Conservation (phyloP, 257 asterid genomes). For the Solanum megistacrolobum region DNA sequence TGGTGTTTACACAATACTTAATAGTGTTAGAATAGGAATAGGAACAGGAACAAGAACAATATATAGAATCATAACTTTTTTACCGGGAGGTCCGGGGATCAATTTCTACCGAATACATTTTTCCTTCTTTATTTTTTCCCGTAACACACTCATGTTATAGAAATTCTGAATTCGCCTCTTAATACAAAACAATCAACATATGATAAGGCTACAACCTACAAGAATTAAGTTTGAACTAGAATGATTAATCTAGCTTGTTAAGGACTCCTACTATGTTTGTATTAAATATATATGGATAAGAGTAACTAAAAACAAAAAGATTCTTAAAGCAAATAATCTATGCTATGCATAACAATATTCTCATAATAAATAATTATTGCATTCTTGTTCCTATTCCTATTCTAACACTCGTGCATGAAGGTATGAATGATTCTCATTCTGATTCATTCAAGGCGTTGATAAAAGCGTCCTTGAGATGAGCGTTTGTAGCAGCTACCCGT, state of each 20-base stretch:
- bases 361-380: neutral
- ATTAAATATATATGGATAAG: too few species aligned
- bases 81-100: too few species aligned
- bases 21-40: neutral
- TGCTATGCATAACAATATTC: neutral
- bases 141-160: neutral
- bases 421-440: conserved; percentile 22
- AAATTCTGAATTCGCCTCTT: too few species aligned
- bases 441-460: conserved; percentile 46
- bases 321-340: too few species aligned
- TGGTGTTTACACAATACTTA: neutral
- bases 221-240: neutral
- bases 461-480: conserved; percentile 52
- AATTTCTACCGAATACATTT: neutral
- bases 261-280: neutral
- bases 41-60: neutral
- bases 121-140: neutral
- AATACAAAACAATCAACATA: neutral
- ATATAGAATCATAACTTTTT: too few species aligned
- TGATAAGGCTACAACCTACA: neutral
- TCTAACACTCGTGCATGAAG: neutral
- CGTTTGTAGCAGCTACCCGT: conserved; percentile 68
- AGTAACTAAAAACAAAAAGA: neutral
- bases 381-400: neutral
- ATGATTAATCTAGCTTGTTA: neutral